Conservation (phyloP, 768 basidiomycete species). For the Daedaleopsis nitida region DNA sequence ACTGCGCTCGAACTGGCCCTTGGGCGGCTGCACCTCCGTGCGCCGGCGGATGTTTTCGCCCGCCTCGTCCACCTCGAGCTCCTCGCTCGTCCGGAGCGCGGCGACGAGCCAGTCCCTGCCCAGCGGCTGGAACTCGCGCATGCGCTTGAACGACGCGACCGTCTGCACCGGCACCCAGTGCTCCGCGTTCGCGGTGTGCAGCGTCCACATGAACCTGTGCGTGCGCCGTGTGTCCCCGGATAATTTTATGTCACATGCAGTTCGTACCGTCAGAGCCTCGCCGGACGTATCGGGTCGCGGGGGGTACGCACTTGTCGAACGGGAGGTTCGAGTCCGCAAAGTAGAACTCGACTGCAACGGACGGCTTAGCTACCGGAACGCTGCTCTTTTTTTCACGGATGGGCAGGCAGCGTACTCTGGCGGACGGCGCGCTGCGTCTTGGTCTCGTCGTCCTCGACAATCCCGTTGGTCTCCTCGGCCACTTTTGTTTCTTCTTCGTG, state of each 20-base stretch:
- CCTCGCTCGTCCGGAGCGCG: conserved; percentile 55
- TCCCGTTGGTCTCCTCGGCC: background rate
- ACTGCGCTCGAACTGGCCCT: conserved; percentile 79
- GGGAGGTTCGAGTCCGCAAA: conserved; percentile 97
- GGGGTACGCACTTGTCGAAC: conserved; percentile 65
- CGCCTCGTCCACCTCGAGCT: conserved; percentile 75
- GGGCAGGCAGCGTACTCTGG: conserved; percentile 47
- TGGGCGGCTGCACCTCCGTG: conserved; percentile 76
- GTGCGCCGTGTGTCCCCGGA: conserved; percentile 37
- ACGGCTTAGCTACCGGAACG: background rate
- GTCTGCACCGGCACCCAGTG: conserved; percentile 92
- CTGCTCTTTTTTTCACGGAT: background rate
- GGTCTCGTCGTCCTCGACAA: conserved; percentile 38
- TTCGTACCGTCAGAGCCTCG: too few species aligned
- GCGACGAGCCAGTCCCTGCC: conserved; percentile 72
- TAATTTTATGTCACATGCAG: too few species aligned
- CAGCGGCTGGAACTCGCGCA: conserved; percentile 67
- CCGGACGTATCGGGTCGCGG: too few species aligned
- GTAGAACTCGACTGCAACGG: conserved; percentile 83
- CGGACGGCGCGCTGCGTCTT: conserved; percentile 51
- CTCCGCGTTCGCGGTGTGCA: conserved; percentile 76
- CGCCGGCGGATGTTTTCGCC: conserved; percentile 73
- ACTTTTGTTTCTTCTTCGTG: conserved; percentile 2
- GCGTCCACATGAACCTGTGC: conserved; percentile 92
- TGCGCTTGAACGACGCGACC: conserved; percentile 92